Evolutionary conservation across 345 rosid species (phyloP).

Genomic region (Pugionium dolabratum): DNA sequence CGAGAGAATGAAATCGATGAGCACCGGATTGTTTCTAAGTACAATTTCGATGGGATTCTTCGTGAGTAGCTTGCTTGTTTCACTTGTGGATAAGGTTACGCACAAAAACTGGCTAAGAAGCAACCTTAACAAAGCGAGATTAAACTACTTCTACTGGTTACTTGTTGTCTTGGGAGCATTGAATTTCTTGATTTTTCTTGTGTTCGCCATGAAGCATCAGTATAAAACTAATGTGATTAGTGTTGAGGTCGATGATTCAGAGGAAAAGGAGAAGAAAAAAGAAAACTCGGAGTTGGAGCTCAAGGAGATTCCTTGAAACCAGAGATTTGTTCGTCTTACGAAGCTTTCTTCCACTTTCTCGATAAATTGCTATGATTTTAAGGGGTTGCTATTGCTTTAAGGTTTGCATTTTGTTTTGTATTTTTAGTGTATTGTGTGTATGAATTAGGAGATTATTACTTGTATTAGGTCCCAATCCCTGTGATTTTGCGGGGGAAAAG

Average conservation of each 20-base stretch:
- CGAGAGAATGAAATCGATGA: constrained; percentile 90
- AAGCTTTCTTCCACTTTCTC: constrained; percentile 11
- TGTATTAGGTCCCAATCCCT: too few species aligned
- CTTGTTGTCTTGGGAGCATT: constrained; percentile 66
- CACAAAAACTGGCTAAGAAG: constrained; percentile 65
- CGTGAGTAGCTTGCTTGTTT: constrained; percentile 75
- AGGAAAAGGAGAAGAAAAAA: constrained; percentile 39
- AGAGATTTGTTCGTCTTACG: not conserved
- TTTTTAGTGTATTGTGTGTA: constrained; percentile 30
- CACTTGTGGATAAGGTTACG: constrained; percentile 62
- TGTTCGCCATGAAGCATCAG: constrained; percentile 61
- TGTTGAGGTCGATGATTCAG: constrained; percentile 23
- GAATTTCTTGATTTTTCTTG: constrained; percentile 62
- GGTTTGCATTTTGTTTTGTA: constrained; percentile 3
- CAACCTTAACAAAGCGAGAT: constrained; percentile 57
- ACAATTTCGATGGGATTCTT: constrained; percentile 90
- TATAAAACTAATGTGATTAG: constrained; percentile 58
- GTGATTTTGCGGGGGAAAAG: too few species aligned
- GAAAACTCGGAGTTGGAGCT: constrained; percentile 40
- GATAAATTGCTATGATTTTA: not conserved
- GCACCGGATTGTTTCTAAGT: constrained; percentile 86
- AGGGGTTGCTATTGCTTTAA: constrained; percentile 18
- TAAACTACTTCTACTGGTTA: constrained; percentile 76
- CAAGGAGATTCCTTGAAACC: constrained; percentile 36
- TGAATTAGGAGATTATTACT: constrained; percentile 16